Evolutionary conservation across 1,284 basidiomycete genomes (phyloP).

Genomic region (Takashimella tepidaria): DNA sequence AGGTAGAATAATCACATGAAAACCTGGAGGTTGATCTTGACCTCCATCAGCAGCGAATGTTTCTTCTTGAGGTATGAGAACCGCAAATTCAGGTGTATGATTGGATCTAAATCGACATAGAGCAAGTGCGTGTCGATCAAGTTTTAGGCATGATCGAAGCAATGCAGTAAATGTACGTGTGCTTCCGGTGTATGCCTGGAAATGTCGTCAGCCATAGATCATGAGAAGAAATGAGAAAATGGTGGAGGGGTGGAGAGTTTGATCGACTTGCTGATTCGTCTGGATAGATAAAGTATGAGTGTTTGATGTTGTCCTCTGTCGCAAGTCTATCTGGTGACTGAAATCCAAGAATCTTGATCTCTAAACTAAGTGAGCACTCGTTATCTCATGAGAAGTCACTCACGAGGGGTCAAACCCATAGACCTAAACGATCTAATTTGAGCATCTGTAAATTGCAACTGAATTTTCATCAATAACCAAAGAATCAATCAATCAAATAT

Average conservation of each 20-base stretch:
- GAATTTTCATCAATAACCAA: slow-evolving; percentile 4
- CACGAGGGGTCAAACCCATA: slow-evolving; percentile 68
- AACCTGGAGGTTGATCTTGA: slow-evolving; percentile 77
- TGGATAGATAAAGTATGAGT: slow-evolving; percentile 86
- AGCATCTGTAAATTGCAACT: slow-evolving; percentile 80
- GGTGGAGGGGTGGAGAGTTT: too few species aligned
- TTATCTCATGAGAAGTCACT: slow-evolving; percentile 19
- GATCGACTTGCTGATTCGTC: slow-evolving; percentile 70
- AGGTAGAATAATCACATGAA: slow-evolving; percentile 85
- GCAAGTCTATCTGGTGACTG: slow-evolving; percentile 65
- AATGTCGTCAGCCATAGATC: too few species aligned
- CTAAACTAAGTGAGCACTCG: slow-evolving; percentile 14
- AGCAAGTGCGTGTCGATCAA: slow-evolving; percentile 75
- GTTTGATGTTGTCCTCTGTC: slow-evolving; percentile 87
- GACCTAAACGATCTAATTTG: slow-evolving; percentile 77
- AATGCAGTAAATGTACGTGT: slow-evolving; percentile 86
- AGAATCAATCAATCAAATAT: neutral
- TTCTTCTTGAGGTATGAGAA: slow-evolving; percentile 84
- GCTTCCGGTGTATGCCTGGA: slow-evolving; percentile 69
- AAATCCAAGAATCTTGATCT: slow-evolving; percentile 86
- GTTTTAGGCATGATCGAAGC: slow-evolving; percentile 73
- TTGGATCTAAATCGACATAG: slow-evolving; percentile 68
- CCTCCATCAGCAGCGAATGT: slow-evolving; percentile 63
- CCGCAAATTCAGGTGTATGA: slow-evolving; percentile 72
- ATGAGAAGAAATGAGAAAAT: neutral